Base-by-base conservation (phyloP, 306 rosid genomes). In the Mimosa bimucronata region DNA sequence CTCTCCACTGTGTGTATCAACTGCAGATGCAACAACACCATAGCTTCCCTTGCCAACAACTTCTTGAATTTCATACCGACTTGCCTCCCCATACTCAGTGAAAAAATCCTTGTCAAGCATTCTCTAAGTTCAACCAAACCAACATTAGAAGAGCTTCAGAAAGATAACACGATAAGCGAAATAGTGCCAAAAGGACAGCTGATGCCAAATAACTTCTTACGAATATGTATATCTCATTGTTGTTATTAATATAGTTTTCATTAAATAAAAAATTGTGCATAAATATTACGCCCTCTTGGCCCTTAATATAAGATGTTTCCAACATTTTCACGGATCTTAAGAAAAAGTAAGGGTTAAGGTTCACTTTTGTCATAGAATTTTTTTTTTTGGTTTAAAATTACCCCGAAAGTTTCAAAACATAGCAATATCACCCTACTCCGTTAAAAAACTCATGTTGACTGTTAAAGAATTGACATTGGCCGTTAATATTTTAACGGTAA, bases 61-160 rank as follows among this genome's bases (percentile, higher is more conserved):
- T 82, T 90, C 92, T 78, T 85, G 88, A 74, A 90, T 88, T 69
- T 90, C 91, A 66, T 90, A 90, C 48, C 83, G 92, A 66, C 88
- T 87, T 42, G 92, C 92, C 84, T 90, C 94, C 28, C 94, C 94
- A 74, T 88, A 90, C 76, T 88, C 94, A 7, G 91, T 88, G 89
- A 90, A 90, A 61, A 90, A 90, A 30, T 90, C 94, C 25, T 90
- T 88, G 70, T 87, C 87, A 75, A 85, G 85, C 94, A 90, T 90
- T 25, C 57, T 88, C 90, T 90, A 82, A 85, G 70, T 66, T 25
- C 44, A 80, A 85, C 62, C 71, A 86, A 73, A 18, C 37, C 15
- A 18, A 29, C 44, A 80, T 75, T 71, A 86, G 82, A 26, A 79
- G 75, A 65, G 42, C 68, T 29, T 28, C 73, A 41, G 29, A 73